These are phyloP conservation scores for Neonectria sp. DNA, from an alignment of 2,329 filamentous ascomycete genomes.

Conservation along the genomic window DNA sequence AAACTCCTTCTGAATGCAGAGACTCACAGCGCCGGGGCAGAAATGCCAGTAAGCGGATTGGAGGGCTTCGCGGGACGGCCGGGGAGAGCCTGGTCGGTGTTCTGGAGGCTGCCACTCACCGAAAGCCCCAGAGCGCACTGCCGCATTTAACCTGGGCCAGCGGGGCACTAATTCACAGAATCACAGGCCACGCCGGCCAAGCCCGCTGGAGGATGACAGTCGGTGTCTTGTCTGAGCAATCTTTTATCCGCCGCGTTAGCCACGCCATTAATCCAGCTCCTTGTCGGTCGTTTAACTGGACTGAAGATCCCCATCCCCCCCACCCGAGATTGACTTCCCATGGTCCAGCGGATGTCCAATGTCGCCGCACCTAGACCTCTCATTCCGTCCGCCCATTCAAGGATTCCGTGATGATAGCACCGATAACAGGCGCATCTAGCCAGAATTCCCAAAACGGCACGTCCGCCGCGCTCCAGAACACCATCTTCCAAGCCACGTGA, in stretches of 20 bases:
- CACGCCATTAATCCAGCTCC: conserved; percentile 15
- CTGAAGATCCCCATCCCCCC: conserved; percentile 3
- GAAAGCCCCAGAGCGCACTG: conserved; percentile 6
- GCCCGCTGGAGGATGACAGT: neutral
- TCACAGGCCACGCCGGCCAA: conserved; percentile 7
- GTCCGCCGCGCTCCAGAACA: conserved; percentile 5
- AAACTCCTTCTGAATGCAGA: conserved; percentile 36
- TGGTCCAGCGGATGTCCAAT: conserved; percentile 6
- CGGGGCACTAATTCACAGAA: conserved; percentile 15
- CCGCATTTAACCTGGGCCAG: conserved; percentile 27
- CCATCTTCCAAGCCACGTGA: conserved; percentile 22
- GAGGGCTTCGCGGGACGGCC: conserved; percentile 25
- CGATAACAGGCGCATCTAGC: neutral
- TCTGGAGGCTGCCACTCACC: conserved; percentile 19
- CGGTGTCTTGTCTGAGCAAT: conserved; percentile 6
- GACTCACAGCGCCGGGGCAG: conserved; percentile 33
- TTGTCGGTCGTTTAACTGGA: neutral
- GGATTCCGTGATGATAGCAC: neutral
- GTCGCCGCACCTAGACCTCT: neutral
- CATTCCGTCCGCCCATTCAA: neutral
- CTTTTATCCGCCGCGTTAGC: conserved; percentile 17
- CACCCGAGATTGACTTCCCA: conserved; percentile 6
- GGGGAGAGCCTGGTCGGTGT: conserved; percentile 17
- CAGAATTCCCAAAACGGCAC: conserved; percentile 7
- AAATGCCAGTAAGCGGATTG: conserved; percentile 21